These are phyloP conservation scores for Hypomontagnella monticulosa DNA, from an alignment of 495 filamentous ascomycete species.

Conservation along the genomic window DNA sequence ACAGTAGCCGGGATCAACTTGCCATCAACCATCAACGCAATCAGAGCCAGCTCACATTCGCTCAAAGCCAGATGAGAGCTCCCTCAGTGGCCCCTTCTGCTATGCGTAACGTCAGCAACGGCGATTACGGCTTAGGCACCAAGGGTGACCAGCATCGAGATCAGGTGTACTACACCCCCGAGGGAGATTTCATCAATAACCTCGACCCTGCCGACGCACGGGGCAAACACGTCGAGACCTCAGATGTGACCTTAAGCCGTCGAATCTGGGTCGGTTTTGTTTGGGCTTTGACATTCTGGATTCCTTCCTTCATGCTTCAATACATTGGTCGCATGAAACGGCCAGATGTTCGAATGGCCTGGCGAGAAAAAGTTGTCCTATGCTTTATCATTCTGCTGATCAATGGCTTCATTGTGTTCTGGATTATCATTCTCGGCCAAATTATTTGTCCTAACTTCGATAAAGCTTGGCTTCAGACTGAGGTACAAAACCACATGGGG, in stretches of 20 bases:
- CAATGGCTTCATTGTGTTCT: slow-evolving; percentile 89
- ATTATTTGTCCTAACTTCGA: slow-evolving; percentile 90
- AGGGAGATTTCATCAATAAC: slow-evolving; percentile 63
- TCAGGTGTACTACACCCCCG: slow-evolving; percentile 73
- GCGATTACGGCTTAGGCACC: slow-evolving; percentile 85
- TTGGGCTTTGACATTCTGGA: slow-evolving; percentile 93
- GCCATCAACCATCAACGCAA: slow-evolving; percentile 67
- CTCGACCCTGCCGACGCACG: slow-evolving; percentile 81
- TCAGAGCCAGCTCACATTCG: slow-evolving; percentile 66
- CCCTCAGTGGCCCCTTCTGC: slow-evolving; percentile 78
- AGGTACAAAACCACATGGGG: slow-evolving; percentile 76
- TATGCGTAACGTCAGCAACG: slow-evolving; percentile 69
- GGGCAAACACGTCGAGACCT: slow-evolving; percentile 77
- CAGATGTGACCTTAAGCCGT: slow-evolving; percentile 67
- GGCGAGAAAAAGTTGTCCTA: slow-evolving; percentile 93
- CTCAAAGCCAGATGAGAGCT: slow-evolving; percentile 65
- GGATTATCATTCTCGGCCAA: slow-evolving; percentile 86
- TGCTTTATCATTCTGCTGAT: slow-evolving; percentile 81
- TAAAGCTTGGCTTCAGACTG: slow-evolving; percentile 83
- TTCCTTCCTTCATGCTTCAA: slow-evolving; percentile 84
- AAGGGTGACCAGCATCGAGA: slow-evolving; percentile 85
- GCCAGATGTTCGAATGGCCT: slow-evolving; percentile 95
- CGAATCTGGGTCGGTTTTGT: slow-evolving; percentile 82
- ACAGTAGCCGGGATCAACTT: slow-evolving; percentile 77
- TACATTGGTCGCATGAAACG: slow-evolving; percentile 94